phyloP scores from a whole-genome alignment of 1,139 yeast species.

The Yamadazyma blattariae region DNA sequence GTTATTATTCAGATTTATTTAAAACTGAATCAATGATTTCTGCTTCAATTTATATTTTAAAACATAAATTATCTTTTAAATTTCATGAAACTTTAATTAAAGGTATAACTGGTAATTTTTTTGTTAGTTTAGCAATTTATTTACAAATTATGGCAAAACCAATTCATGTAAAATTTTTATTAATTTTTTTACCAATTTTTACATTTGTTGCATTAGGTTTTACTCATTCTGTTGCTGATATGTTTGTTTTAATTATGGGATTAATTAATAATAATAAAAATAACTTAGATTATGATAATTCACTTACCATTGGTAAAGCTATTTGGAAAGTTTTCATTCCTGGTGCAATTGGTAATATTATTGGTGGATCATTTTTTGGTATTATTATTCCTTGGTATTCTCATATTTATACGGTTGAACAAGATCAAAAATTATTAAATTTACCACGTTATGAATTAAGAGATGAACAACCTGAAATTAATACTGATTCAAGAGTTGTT shows the following conservation, averaged over 20 bases:
- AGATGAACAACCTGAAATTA: constrained; percentile 78
- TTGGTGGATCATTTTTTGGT: constrained; percentile 69
- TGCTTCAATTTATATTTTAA: constrained; percentile 49
- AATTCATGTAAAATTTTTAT: constrained; percentile 68
- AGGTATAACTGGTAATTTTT: constrained; percentile 74
- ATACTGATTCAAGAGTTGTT: constrained; percentile 74
- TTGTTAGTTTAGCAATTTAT: constrained; percentile 70
- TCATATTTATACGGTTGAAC: constrained; percentile 67
- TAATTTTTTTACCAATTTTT: constrained; percentile 65
- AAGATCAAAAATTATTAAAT: constrained; percentile 56
- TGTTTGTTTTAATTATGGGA: constrained; percentile 65
- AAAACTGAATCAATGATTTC: constrained; percentile 31
- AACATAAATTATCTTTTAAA: constrained; percentile 41
- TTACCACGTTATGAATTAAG: constrained; percentile 66
- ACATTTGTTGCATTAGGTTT: constrained; percentile 74
- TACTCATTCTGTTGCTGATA: constrained; percentile 80
- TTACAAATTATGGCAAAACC: constrained; percentile 78
- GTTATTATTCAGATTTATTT: constrained; percentile 53
- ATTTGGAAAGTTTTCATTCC: constrained; percentile 73
- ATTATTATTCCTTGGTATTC: constrained; percentile 63
- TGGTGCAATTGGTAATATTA: constrained; percentile 64
- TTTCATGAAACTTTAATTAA: constrained; percentile 62
- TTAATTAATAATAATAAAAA: constrained; percentile 58
- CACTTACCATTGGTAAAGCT: constrained; percentile 56
- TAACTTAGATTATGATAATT: not conserved